phyloP scores from a whole-genome alignment of 2,329 filamentous ascomycete genomes.

The Claviceps digitariae region DNA sequence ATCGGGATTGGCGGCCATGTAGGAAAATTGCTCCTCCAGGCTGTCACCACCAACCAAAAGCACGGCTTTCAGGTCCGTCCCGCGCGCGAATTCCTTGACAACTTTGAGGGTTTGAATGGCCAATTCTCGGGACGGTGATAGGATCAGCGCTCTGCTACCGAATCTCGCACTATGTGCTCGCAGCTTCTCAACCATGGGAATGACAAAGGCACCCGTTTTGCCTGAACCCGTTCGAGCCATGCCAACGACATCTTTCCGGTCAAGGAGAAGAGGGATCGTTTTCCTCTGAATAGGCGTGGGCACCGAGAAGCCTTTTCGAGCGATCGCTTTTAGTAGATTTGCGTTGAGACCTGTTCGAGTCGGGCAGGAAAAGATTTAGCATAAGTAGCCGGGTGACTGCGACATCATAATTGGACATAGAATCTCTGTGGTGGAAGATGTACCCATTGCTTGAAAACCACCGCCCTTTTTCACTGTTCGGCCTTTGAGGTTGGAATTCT shows the following conservation, averaged over 20 bases:
- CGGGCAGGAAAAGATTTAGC: neutral
- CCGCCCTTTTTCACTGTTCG: constrained; percentile 87
- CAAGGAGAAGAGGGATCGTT: constrained; percentile 81
- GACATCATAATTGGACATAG: too few relatives aligned
- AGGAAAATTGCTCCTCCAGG: constrained; percentile 84
- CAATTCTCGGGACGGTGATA: constrained; percentile 88
- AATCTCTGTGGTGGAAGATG: too few relatives aligned
- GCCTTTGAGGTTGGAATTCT: constrained; percentile 67
- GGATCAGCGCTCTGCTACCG: constrained; percentile 71
- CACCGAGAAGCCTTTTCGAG: constrained; percentile 86
- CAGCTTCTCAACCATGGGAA: constrained; percentile 92
- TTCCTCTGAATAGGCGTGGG: constrained; percentile 97
- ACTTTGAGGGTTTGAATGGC: constrained; percentile 93
- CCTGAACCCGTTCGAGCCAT: constrained; percentile 98
- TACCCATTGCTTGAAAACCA: constrained; percentile 91
- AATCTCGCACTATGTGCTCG: constrained; percentile 79
- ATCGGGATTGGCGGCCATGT: constrained; percentile 89
- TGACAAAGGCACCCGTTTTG: constrained; percentile 96
- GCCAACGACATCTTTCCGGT: constrained; percentile 89
- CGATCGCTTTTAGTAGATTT: constrained; percentile 77
- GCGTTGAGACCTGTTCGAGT: constrained; percentile 51
- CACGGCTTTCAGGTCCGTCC: constrained; percentile 83
- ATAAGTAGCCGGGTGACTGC: neutral
- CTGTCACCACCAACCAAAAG: constrained; percentile 90
- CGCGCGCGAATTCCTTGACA: constrained; percentile 82